Base-by-base conservation (phyloP, 2,329 filamentous ascomycete species). In the Cordyceps javanica region DNA sequence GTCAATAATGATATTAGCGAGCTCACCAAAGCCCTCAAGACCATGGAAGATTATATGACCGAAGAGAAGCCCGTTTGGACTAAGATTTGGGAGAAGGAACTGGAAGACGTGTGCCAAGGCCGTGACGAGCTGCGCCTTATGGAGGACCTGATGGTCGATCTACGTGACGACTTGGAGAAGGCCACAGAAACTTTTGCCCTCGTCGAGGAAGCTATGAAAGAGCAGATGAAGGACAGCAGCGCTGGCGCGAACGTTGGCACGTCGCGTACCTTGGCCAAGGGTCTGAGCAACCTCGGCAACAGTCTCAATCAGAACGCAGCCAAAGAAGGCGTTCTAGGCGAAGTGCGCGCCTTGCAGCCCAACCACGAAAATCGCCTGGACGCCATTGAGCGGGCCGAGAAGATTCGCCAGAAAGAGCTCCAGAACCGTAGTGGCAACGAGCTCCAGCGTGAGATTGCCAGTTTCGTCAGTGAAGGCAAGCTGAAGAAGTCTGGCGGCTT, bases 71-170 rank as follows among this genome's bases (percentile, higher is more conserved):
- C 94, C 0, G 80, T 97, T 59, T 99, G 94, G 93, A 97, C 91
- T 56, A 97, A 97, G 82, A 96, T 97, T 62, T 99, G 94, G 94
- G 93, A 97, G 81, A 92, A 95, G 74, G 92, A 97, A 72, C 79
- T 99, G 46, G 91, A 97, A 72, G 87, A 93, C 54, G 93, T 99
- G 3, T 97, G 94, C 74, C 91, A 96, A 70, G 94, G 97, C 68
- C 86, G 92, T 63, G 93, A 97, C 68, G 87, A 97, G 72, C 83
- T 99, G 64, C 94, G 91, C 51, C 89, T 97, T 79, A 93, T 96
- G 78, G 94, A 99, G 75, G 94, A 97, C 66, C 82, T 99, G 61
- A 88, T 93, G 62, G 85, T 92, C 45, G 94, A 99, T 75, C 75
- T 99, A 62, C 86, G 94, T 67, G 92, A 97, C 68, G 94, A 99